Conservation (phyloP, 2,329 filamentous ascomycete species). For the Fusarium oxysporum region DNA sequence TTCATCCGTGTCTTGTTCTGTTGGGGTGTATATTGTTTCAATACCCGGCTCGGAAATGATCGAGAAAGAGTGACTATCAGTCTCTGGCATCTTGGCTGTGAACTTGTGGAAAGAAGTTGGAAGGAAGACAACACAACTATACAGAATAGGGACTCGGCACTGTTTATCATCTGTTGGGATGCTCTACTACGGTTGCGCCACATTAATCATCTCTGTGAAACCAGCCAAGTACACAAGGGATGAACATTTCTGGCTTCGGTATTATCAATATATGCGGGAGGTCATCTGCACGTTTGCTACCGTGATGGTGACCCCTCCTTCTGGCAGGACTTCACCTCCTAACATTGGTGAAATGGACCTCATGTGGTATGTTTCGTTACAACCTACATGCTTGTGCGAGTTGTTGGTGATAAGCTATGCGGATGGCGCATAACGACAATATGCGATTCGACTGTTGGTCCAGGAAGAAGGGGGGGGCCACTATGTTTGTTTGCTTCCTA, state of each 20-base stretch:
- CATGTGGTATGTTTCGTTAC: conserved; percentile 19
- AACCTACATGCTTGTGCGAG: conserved; percentile 27
- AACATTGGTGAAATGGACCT: conserved; percentile 8
- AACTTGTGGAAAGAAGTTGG: neutral
- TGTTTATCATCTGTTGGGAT: conserved; percentile 34
- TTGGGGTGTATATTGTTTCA: conserved; percentile 42
- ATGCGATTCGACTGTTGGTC: conserved; percentile 39
- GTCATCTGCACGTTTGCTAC: conserved; percentile 34
- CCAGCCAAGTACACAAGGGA: conserved; percentile 24
- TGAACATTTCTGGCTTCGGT: conserved; percentile 8
- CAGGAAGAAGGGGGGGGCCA: conserved; percentile 15
- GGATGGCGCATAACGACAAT: conserved; percentile 27
- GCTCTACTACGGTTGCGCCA: conserved; percentile 24
- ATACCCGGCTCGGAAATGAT: conserved; percentile 45
- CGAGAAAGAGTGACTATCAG: conserved; percentile 46
- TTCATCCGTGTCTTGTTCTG: conserved; percentile 47
- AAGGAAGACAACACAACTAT: neutral
- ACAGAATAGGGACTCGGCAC: conserved; percentile 13
- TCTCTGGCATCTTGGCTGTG: conserved; percentile 39
- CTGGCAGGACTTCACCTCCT: conserved; percentile 6
- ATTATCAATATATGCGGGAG: conserved; percentile 17
- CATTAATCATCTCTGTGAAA: conserved; percentile 34
- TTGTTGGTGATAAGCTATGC: conserved; percentile 41
- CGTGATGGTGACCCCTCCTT: conserved; percentile 23
- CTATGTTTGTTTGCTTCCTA: conserved; percentile 32